Evolutionary conservation across 306 rosid species (phyloP), one percentile per base, ranked within the genome.

Genomic region (Citrullus amarus): DNA sequence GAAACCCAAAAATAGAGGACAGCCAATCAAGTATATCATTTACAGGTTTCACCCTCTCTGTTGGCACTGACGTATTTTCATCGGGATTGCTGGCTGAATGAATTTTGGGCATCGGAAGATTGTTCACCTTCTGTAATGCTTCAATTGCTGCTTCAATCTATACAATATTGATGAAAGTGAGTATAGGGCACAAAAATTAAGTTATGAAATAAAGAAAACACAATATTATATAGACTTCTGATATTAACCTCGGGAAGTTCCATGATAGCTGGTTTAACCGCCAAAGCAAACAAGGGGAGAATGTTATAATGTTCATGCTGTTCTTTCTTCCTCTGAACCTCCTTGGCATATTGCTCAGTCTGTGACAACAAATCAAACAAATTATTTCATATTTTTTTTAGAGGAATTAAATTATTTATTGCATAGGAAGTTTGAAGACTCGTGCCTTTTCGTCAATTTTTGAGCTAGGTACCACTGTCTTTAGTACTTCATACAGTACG

Each of bases 1-100:
- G 99, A 88, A 95, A 95, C 71, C 99, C 99, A 55, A 91, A 95
- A 53, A 88, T 79, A 38, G 85, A 85, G 54, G 97, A 82, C 78
- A 95, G 88, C 97, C 97, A 95, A 84, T 91, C 97, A 78, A 92
- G 99, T 85, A 92, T 84, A 78, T 95, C 99, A 77, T 82, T 89
- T 81, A 90, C 92, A 76, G 88, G 80, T 81, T 81, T 84, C 86
- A 82, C 82, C 81, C 93, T 85, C 82, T 89, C 91, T 54, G 70
- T 80, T 53, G 86, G 85, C 75, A 51, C 48, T 43, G 82, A 55
- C 51, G 85, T 78, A 82, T 80, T 87, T 71, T 82, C 91, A 63
- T 56, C 77, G 55, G 85, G 81, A 46, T 66, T 81, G 15, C 51
- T 77, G 25, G 65, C 83, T 43, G 83, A 58, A 58, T 50, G 90